Conservation (phyloP, 345 rosid genomes). For the Brassica carinata region DNA sequence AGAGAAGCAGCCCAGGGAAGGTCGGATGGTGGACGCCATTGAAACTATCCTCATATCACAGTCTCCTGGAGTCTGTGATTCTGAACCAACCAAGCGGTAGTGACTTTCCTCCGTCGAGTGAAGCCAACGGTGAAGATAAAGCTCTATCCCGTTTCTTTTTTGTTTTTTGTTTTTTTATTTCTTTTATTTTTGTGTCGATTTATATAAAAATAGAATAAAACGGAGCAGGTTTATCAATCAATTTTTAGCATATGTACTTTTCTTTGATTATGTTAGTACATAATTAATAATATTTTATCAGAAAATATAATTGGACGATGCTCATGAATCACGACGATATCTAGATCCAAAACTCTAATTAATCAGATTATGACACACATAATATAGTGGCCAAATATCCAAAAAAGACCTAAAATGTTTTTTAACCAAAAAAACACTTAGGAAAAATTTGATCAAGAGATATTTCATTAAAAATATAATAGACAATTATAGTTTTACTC, state of each 20-base stretch:
- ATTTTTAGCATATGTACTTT: neutral
- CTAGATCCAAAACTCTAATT: neutral
- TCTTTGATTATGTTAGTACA: neutral
- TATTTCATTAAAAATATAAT: no score
- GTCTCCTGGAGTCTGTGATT: neutral
- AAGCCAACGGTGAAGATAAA: neutral
- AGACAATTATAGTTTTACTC: no score
- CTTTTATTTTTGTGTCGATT: neutral
- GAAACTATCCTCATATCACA: constrained; percentile 63
- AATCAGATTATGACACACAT: neutral
- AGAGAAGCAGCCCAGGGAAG: constrained; percentile 61
- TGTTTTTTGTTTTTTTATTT: no score
- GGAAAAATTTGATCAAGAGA: no score
- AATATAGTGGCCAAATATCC: no score
- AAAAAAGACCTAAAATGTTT: no score
- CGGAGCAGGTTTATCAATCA: neutral
- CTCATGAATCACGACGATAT: neutral
- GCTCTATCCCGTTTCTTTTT: neutral
- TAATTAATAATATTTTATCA: neutral
- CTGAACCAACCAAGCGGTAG: neutral
- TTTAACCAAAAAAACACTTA: no score
- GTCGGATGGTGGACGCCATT: constrained; percentile 80
- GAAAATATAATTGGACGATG: neutral
- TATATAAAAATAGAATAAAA: neutral
- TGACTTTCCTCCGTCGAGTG: neutral